Evolutionary conservation across 2,329 filamentous ascomycete genomes (phyloP), one percentile per base, ranked within the genome.

Genomic region (Podosphaera leucotricha): DNA sequence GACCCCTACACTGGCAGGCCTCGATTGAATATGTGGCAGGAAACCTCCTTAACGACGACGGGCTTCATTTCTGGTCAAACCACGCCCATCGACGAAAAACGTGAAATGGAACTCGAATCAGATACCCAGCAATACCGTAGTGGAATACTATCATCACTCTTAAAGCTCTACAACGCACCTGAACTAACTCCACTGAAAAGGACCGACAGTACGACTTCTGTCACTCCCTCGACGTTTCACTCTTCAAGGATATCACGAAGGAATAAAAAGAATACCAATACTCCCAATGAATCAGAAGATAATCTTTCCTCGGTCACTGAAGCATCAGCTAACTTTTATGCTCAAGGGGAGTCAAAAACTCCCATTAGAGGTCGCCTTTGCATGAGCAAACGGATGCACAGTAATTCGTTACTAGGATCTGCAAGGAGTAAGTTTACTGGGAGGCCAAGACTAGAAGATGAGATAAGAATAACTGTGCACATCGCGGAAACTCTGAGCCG

Each of bases 401-500:
- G 55, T 46, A 50, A 49, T 2, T 49, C 44, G 22, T 46, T 56
- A 21, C 39, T 56, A 10, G 50, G 51, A 10, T 46, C 47, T 39
- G 50, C 52, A 2, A 53, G 48, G 38, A 48, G 46, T 38, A 52
- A 43, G 22, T 46, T 55, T 4, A 48, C 43, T 20, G 45, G 46
- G 7, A 49, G 46, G 36, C 56, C 57, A 7, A 51, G 54, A 46
- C 49, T 59, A 13, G 57, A 59, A 43, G 57, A 59, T 43, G 57
- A 59, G 46, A 59, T 59, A 22, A 52, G 62, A 20, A 72, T 74
- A 51, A 73, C 68, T 0, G 61, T 70, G 8, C 70, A 74, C 51
- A 76, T 77, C 47, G 72, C 72, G 4, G 66, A 72, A 48, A 86
- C 80, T 15, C 69, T 93, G 18, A 75, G 77, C 30, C 72, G 85